Evolutionary conservation across 768 basidiomycete species (phyloP), one percentile per base, ranked within the genome.

Genomic region (Boletus huronensis): DNA sequence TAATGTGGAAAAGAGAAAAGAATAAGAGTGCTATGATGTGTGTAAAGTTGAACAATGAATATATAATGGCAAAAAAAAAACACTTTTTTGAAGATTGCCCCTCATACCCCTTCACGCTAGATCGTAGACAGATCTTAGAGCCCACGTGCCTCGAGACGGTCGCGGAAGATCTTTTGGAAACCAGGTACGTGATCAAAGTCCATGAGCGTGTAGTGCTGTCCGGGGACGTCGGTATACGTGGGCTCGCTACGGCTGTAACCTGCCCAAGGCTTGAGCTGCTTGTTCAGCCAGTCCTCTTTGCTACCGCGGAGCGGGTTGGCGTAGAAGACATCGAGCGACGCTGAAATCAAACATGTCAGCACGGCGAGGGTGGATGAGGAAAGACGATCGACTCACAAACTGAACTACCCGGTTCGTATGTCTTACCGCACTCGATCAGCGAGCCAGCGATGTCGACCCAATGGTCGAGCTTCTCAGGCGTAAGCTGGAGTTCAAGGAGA

Each of bases 191-290:
- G 66, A 47, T 70, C 68, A 41, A 65, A 61, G 55, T 68, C 67
- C 68, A 68, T 70, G 17, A 68, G 57, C 2, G 67, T 70, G 43
- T 68, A 68, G 46, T 68, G 67, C 14, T 65, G 61, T n/a, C 67
- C 67, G 0, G 67, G 67, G 3, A 68, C 67, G 17, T 68, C 67
- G 0, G 54, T 68, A 5, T 55, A 68, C 13, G 53, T 11, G 2
- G 66, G 53, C 51, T 70, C 61, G 34, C 48, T 11, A 2, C 68
- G 65, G 34, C 66, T 54, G 61, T 60, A 68, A 0, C 13, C 63
- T 13, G 6, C 39, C 67, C 68, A 70, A 7, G 64, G 64, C 48
- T 60, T 68, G 26, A 68, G 66, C 25, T 68, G 58, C 1, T 68
- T 57, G 59, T 68, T 65, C 29, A 70, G 4, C 68, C 67, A 70